Evolutionary conservation across 441 rosid species (phyloP).

Genomic region (Rhodomyrtus psidioides): DNA sequence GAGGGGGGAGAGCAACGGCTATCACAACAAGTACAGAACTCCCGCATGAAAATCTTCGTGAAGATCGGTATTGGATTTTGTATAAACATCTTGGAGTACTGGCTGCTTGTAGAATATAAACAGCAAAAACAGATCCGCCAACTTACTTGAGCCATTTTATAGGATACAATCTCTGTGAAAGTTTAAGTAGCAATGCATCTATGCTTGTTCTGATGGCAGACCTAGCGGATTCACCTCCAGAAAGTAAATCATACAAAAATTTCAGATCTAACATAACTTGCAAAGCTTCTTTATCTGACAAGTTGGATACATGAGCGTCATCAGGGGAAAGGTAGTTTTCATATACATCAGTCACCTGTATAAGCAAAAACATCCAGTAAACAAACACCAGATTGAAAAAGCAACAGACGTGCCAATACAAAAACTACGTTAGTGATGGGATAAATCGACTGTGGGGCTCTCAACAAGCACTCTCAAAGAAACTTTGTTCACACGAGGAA

Average conservation of each 20-base stretch:
- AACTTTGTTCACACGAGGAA: too few relatives aligned
- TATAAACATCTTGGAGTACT: neutral
- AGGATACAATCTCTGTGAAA: constrained; percentile 83
- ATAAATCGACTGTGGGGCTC: too few relatives aligned
- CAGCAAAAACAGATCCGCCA: neutral
- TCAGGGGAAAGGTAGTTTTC: constrained; percentile 53
- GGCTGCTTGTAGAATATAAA: neutral
- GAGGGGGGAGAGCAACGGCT: too few relatives aligned
- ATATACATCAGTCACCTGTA: constrained; percentile 72
- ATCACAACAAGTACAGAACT: neutral
- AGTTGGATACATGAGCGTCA: too few relatives aligned
- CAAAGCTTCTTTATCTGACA: constrained; percentile 91
- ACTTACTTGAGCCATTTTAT: constrained; percentile 98
- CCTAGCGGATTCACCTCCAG: constrained; percentile 55
- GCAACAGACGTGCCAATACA: neutral
- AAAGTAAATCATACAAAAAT: constrained; percentile 79
- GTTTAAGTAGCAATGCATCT: constrained; percentile 49
- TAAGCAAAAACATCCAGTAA: neutral
- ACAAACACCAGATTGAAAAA: neutral
- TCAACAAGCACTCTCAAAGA: too few relatives aligned
- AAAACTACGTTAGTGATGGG: neutral
- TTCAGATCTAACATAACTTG: constrained; percentile 79
- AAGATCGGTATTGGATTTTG: neutral
- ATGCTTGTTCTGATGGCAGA: constrained; percentile 44
- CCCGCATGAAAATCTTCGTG: neutral